Conservation (phyloP, 2,329 filamentous ascomycete genomes). For the Fusarium virguliforme region DNA sequence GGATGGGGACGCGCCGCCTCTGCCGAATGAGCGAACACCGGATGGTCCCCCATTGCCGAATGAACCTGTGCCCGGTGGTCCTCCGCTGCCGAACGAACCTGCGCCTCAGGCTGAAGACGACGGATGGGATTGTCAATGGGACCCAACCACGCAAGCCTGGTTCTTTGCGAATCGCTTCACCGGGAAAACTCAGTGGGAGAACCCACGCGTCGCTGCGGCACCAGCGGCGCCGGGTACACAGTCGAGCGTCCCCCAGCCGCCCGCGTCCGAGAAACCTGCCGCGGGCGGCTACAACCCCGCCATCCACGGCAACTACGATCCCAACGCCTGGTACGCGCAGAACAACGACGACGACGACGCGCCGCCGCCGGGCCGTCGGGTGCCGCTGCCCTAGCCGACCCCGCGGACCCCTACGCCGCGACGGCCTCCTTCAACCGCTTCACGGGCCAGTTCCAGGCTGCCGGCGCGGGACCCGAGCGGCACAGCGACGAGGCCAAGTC, state of each 20-base stretch:
- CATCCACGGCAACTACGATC: conserved; percentile 97
- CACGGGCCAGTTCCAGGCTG: conserved; percentile 85
- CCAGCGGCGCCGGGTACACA: conserved; percentile 51
- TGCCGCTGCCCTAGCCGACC: conserved; percentile 54
- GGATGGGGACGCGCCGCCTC: conserved; percentile 53
- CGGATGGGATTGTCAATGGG: conserved; percentile 89
- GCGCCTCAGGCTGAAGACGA: conserved; percentile 73
- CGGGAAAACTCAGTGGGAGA: conserved; percentile 84
- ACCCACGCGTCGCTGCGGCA: conserved; percentile 78
- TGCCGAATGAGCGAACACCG: conserved; percentile 56
- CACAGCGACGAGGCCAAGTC: conserved; percentile 92
- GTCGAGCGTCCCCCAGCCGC: conserved; percentile 50
- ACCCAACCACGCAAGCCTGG: conserved; percentile 76
- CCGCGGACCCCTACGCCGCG: conserved; percentile 72
- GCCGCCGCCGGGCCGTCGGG: conserved; percentile 53
- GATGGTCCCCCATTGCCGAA: conserved; percentile 55
- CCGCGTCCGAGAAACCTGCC: conserved; percentile 59
- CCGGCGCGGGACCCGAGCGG: conserved; percentile 78
- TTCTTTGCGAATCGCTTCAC: conserved; percentile 92
- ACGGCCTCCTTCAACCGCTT: conserved; percentile 91
- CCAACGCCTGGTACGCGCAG: conserved; percentile 93
- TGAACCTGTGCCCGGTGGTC: conserved; percentile 52
- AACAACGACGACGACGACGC: conserved; percentile 61
- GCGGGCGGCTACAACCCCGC: conserved; percentile 92
- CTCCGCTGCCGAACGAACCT: conserved; percentile 63